Evolutionary conservation across 768 basidiomycete genomes (phyloP).

Genomic region (Tulasnella sp.): DNA sequence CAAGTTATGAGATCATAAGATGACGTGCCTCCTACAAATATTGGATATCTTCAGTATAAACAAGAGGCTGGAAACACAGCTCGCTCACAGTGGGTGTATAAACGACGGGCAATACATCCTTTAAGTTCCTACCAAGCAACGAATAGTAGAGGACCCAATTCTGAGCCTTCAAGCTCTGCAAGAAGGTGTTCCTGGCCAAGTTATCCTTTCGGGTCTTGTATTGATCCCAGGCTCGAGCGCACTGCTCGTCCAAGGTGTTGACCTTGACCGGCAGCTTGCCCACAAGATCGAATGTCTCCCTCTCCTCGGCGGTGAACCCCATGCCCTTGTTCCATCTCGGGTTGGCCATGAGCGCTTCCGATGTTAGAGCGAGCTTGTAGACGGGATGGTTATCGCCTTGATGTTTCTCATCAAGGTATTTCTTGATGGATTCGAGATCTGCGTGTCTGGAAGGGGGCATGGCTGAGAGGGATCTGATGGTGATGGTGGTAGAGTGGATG

Average conservation of each 20-base stretch:
- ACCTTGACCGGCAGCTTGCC: conserved; percentile 38
- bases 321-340: conserved; percentile 38
- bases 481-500: too few species aligned
- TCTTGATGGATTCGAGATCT: conserved; percentile 7
- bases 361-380: conserved; percentile 2
- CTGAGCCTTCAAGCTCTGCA: conserved; percentile 61
- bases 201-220: conserved; percentile 29
- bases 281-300: conserved; percentile 48
- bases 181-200: conserved; percentile 59
- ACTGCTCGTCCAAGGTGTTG: conserved; percentile 66
- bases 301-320: conserved; percentile 56
- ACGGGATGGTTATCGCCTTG: not conserved
- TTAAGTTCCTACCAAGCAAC: conserved; percentile 45
- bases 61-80: conserved; percentile 2
- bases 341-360: conserved; percentile 6
- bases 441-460: not conserved
- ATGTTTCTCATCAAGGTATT: not conserved
- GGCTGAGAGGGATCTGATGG: too few species aligned
- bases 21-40: conserved; percentile 10
- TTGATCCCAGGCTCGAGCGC: conserved; percentile 61
- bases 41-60: too few species aligned
- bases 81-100: conserved; percentile 60
- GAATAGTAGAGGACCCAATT: conserved; percentile 75
- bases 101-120: conserved; percentile 57
- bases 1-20: too few species aligned